Evolutionary conservation across 306 rosid species (phyloP).

Genomic region (Herpetospermum pedunculosum): DNA sequence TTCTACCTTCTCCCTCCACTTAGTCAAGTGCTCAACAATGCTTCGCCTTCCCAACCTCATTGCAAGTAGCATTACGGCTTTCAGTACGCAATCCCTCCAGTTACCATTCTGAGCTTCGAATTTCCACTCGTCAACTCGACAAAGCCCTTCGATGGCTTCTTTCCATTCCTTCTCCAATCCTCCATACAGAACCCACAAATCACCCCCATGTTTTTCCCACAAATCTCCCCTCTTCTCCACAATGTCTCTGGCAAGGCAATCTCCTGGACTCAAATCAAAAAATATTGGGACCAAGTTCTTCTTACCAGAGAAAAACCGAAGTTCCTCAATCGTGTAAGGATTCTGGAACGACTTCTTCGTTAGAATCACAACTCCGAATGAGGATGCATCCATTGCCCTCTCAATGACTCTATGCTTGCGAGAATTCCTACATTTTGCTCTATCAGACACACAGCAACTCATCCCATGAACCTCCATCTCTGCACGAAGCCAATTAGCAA

Average conservation of each 20-base stretch:
- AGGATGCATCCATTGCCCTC: slow-evolving; percentile 83
- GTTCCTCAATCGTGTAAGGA: slow-evolving; percentile 70
- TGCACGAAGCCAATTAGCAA: slow-evolving; percentile 67
- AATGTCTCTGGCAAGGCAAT: slow-evolving; percentile 79
- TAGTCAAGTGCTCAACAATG: slow-evolving; percentile 52
- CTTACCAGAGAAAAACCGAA: slow-evolving; percentile 53
- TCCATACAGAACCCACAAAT: slow-evolving; percentile 65
- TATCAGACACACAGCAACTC: slow-evolving; percentile 66
- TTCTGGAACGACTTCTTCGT: slow-evolving; percentile 80
- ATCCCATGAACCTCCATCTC: slow-evolving; percentile 85
- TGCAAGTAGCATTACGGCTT: slow-evolving; percentile 50
- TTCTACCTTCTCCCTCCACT: slow-evolving; percentile 71
- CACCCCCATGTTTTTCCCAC: slow-evolving; percentile 83
- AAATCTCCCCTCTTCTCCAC: slow-evolving; percentile 84
- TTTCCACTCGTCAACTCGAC: slow-evolving; percentile 76
- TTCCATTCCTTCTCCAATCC: slow-evolving; percentile 80
- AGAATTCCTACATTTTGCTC: slow-evolving; percentile 54
- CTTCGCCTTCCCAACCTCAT: slow-evolving; percentile 71
- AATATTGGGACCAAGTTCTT: slow-evolving; percentile 79
- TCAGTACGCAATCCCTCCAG: slow-evolving; percentile 81
- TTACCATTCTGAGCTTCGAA: slow-evolving; percentile 77
- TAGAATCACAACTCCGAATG: slow-evolving; percentile 61
- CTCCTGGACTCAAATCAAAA: slow-evolving; percentile 65
- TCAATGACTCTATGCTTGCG: slow-evolving; percentile 50
- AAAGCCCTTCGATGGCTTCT: slow-evolving; percentile 61